Percentiles rank a stretch among this genome's conserved stretches.
Evolutionary conservation across 169 alveolate species (phyloP).

Genomic region (Eimeria falciformis): DNA sequence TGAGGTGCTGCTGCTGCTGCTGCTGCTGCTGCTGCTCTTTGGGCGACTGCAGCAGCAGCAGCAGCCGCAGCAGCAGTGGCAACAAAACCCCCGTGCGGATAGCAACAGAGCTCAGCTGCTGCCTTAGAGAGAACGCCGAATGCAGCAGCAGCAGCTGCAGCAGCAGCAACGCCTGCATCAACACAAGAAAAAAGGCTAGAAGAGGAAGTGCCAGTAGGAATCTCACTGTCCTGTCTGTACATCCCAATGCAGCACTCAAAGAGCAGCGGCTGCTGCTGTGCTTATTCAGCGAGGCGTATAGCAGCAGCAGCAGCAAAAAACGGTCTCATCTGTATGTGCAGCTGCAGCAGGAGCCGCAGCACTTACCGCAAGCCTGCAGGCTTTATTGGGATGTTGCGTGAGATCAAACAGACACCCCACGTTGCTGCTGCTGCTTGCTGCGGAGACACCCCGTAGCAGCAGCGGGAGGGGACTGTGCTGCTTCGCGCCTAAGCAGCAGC

Average conservation of each 20-base stretch:
- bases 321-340: too few relatives aligned
- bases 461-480: conserved; percentile 31
- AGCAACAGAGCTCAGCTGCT: neutral
- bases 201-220: neutral
- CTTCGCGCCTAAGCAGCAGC: conserved; percentile 54
- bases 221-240: neutral
- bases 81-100: conserved; percentile 15
- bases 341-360: neutral
- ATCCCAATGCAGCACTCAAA: too few relatives aligned
- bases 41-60: conserved; percentile 25
- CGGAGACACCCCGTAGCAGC: conserved; percentile 38
- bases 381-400: neutral
- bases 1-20: neutral
- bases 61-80: conserved; percentile 60
- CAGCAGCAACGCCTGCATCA: conserved; percentile 44
- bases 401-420: neutral
- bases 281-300: too few relatives aligned
- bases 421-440: conserved; percentile 26
- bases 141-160: conserved; percentile 34
- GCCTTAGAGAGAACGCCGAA: neutral
- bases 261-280: too few relatives aligned
- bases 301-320: conserved; percentile 39
- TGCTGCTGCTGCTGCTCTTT: conserved; percentile 4
- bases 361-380: conserved; percentile 28
- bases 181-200: neutral